Percentiles rank a stretch among this genome's conserved stretches.
phyloP scores from a whole-genome alignment of 345 rosid genomes.

The Eucalyptus caleyi region DNA sequence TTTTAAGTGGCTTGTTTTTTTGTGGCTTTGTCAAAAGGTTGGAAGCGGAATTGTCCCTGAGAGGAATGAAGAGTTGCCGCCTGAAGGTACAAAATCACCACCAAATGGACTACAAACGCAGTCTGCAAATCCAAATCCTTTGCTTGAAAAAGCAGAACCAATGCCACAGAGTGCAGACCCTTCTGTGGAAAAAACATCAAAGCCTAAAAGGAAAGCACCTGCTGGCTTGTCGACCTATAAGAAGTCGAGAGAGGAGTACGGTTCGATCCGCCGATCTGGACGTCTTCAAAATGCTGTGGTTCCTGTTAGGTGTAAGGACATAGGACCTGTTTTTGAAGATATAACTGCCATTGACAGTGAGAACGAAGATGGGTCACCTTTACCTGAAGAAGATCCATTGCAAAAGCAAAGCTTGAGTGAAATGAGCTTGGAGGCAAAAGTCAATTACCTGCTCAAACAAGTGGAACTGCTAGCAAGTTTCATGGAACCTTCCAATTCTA shows the following conservation, averaged over 20 bases:
- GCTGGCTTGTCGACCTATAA: not conserved
- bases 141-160: not conserved
- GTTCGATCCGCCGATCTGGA: conserved; percentile 18
- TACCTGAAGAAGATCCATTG: not conserved
- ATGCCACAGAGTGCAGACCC: not conserved
- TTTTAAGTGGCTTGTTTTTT: not conserved
- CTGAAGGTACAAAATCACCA: not conserved
- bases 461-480: conserved; percentile 4
- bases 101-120: not conserved
- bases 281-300: conserved; percentile 11
- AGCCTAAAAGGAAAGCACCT: not conserved
- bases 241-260: not conserved
- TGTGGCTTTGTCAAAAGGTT: not conserved
- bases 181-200: not conserved
- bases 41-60: not conserved
- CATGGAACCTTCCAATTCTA: not conserved
- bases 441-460: conserved; percentile 5
- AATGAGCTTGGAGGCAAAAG: conserved; percentile 13
- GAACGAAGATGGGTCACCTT: conserved; percentile 6
- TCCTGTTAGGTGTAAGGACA: not conserved
- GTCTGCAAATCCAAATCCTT: not conserved
- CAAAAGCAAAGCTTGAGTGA: not conserved
- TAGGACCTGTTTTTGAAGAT: conserved; percentile 13
- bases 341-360: conserved; percentile 20
- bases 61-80: not conserved